A percentile compares a stretch with the other conserved stretches of the same genome.
Evolutionary conservation across 2,329 filamentous ascomycete species (phyloP).

Genomic region (Curvularia eragrostidis): DNA sequence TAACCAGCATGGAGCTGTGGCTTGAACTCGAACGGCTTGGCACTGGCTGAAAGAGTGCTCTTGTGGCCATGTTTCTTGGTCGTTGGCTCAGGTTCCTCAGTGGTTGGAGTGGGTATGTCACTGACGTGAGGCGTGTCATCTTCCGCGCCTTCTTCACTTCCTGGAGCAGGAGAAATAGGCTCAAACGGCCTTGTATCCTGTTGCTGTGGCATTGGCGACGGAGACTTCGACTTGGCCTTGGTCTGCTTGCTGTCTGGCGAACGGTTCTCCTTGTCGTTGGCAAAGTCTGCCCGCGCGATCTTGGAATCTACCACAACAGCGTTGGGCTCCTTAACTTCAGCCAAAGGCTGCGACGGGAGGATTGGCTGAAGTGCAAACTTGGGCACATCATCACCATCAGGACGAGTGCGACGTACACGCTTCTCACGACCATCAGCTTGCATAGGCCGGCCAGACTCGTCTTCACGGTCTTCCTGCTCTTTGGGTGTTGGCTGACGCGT

Average conservation of each 20-base stretch:
- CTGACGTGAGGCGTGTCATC: conserved; percentile 40
- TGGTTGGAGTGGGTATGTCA: conserved; percentile 39
- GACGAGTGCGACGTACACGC: conserved; percentile 70
- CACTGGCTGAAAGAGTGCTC: conserved; percentile 72
- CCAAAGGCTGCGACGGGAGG: conserved; percentile 48
- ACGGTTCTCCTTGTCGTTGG: conserved; percentile 49
- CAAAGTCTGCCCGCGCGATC: conserved; percentile 30
- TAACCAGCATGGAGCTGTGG: conserved; percentile 41
- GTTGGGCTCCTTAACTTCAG: conserved; percentile 37
- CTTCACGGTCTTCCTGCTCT: conserved; percentile 46
- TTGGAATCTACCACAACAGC: conserved; percentile 29
- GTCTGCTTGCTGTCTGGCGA: conserved; percentile 37
- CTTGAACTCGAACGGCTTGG: conserved; percentile 69
- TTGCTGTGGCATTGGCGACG: conserved; percentile 30
- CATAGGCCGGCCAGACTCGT: conserved; percentile 66
- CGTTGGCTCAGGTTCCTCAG: conserved; percentile 34
- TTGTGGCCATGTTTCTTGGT: conserved; percentile 39
- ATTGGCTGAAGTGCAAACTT: conserved; percentile 67
- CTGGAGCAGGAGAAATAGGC: conserved; percentile 17
- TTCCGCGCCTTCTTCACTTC: conserved; percentile 20
- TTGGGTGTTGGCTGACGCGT: conserved; percentile 51
- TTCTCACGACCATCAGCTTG: conserved; percentile 75
- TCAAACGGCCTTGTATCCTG: conserved; percentile 17
- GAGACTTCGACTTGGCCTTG: conserved; percentile 35
- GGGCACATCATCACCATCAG: conserved; percentile 75